phyloP scores from a whole-genome alignment of 331 rosid species.

The Stylosanthes scabra region DNA sequence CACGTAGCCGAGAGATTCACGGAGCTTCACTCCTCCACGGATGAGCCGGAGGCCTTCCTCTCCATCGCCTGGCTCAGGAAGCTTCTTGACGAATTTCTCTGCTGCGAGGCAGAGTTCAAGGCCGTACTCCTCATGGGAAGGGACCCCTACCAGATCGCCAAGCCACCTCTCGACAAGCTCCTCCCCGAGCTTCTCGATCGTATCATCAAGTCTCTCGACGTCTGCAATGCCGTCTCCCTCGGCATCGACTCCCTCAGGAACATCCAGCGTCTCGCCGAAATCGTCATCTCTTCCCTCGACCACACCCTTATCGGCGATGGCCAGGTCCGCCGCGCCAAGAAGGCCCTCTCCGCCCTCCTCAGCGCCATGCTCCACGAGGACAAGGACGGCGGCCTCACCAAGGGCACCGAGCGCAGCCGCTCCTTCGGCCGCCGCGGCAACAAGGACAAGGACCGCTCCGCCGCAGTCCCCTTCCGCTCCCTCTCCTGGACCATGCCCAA shows the following conservation, averaged over 20 bases:
- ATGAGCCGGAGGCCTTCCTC: conserved; percentile 51
- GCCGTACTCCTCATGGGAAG: conserved; percentile 79
- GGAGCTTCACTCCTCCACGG: conserved; percentile 58
- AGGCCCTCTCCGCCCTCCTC: conserved; percentile 64
- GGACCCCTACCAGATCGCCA: conserved; percentile 68
- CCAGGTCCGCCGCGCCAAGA: conserved; percentile 82
- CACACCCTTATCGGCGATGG: conserved; percentile 81
- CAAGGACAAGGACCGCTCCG: conserved; percentile 46
- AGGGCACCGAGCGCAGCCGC: conserved; percentile 71
- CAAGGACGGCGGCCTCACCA: conserved; percentile 48
- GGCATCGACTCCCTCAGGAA: conserved; percentile 79
- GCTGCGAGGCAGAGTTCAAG: conserved; percentile 95
- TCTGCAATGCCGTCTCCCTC: conserved; percentile 80
- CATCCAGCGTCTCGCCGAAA: conserved; percentile 80
- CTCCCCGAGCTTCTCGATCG: conserved; percentile 87
- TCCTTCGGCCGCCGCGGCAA: conserved; percentile 75
- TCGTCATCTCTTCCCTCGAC: conserved; percentile 71
- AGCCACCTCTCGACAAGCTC: conserved; percentile 84
- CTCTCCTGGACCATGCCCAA: conserved; percentile 71
- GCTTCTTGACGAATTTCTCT: conserved; percentile 80
- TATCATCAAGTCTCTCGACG: conserved; percentile 71
- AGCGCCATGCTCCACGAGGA: conserved; percentile 68
- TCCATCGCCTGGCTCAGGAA: conserved; percentile 79
- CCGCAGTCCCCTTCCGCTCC: conserved; percentile 52
- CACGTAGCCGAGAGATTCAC: conserved; percentile 73